Conservation (phyloP, 257 asterid species). For the Solanum dulcamara region DNA sequence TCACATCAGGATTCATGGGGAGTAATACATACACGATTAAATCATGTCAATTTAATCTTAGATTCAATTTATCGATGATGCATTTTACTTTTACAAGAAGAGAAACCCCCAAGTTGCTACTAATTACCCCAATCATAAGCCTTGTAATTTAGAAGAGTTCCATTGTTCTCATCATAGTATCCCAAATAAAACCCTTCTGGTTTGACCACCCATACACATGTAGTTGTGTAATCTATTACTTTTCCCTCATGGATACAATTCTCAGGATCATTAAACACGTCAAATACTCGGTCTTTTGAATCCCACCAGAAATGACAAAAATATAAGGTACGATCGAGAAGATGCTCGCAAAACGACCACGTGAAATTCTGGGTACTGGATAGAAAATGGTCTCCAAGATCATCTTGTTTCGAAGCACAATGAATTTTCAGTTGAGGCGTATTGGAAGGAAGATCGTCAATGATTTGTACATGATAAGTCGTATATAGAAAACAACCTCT, state of each 20-base stretch:
- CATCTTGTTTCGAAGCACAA: not conserved
- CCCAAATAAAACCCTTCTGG: not conserved
- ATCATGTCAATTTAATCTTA: too few relatives aligned
- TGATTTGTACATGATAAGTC: not conserved
- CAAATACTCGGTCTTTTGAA: not conserved
- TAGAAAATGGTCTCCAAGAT: not conserved
- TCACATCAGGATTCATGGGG: too few relatives aligned
- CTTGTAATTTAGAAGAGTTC: not conserved
- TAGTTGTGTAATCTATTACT: not conserved
- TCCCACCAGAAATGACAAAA: slow-evolving; percentile 8
- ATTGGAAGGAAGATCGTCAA: not conserved
- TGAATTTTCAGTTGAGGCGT: not conserved
- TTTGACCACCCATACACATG: not conserved
- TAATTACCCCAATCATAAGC: not conserved
- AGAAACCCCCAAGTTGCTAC: not conserved
- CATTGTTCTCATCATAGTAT: not conserved
- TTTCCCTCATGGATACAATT: not conserved
- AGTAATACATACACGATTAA: too few relatives aligned
- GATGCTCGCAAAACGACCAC: not conserved
- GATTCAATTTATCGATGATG: too few relatives aligned
- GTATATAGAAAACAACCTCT: not conserved
- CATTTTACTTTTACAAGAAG: not conserved
- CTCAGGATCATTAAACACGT: not conserved
- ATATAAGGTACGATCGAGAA: not conserved
- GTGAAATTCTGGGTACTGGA: not conserved